Evolutionary conservation across 2,329 filamentous ascomycete species (phyloP).

Genomic region (Penicillium sp.): DNA sequence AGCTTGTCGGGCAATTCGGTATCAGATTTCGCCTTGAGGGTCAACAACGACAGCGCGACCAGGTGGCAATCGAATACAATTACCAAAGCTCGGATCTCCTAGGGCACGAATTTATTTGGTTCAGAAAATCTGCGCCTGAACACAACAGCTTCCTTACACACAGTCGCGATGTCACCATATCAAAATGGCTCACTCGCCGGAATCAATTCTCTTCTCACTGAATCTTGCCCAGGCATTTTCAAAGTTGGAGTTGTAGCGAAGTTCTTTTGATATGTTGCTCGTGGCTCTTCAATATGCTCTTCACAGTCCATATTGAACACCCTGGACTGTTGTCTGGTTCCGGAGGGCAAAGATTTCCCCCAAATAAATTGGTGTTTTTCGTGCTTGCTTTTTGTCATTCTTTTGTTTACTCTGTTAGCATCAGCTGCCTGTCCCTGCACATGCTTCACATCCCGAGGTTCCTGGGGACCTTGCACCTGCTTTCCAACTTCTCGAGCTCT

Average conservation of each 20-base stretch:
- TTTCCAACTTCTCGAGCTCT: slow-evolving; percentile 38
- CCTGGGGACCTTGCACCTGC: slow-evolving; percentile 39
- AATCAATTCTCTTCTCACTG: slow-evolving; percentile 43
- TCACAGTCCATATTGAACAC: slow-evolving; percentile 27
- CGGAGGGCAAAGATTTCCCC: slow-evolving; percentile 29
- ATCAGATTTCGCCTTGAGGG: slow-evolving; percentile 54
- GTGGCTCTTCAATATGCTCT: slow-evolving; percentile 37
- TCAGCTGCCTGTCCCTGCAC: slow-evolving; percentile 47
- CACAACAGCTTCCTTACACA: slow-evolving; percentile 47
- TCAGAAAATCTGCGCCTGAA: slow-evolving; percentile 32
- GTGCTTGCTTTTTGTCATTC: slow-evolving; percentile 15
- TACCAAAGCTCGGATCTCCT: slow-evolving; percentile 18
- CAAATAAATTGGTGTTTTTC: slow-evolving; percentile 21
- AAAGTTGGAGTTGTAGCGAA: slow-evolving; percentile 54
- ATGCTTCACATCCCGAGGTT: slow-evolving; percentile 48
- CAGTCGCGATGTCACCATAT: slow-evolving; percentile 38
- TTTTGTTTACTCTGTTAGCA: slow-evolving; percentile 13
- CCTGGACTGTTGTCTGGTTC: slow-evolving; percentile 43
- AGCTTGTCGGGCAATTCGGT: slow-evolving; percentile 52
- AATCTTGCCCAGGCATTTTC: slow-evolving; percentile 28
- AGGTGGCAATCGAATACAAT: slow-evolving; percentile 13
- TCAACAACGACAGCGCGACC: slow-evolving; percentile 23
- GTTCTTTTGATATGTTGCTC: slow-evolving; percentile 47
- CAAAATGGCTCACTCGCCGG: slow-evolving; percentile 57
- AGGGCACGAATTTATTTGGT: slow-evolving; percentile 20